phyloP scores from a whole-genome alignment of 805 yeast species.

The Danielia reshetovae region DNA sequence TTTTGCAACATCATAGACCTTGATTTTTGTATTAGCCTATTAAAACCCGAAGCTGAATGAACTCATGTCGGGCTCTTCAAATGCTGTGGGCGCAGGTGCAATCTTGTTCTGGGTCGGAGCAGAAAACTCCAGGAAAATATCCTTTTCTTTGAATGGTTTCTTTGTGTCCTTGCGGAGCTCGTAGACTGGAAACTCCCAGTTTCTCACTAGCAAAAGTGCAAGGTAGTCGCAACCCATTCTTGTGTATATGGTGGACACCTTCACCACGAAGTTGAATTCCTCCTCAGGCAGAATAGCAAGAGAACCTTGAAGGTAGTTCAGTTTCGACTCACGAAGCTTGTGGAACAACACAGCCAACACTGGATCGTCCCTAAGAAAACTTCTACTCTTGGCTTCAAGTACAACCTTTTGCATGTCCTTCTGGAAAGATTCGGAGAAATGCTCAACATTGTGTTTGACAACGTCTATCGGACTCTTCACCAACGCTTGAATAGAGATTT shows the following conservation, averaged over 20 bases:
- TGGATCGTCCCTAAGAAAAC: conserved; percentile 74
- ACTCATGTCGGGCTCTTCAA: conserved; percentile 75
- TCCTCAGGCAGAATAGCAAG: conserved; percentile 35
- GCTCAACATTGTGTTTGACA: conserved; percentile 16
- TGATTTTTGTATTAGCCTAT: background rate
- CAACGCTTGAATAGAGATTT: conserved; percentile 57
- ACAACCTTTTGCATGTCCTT: conserved; percentile 10
- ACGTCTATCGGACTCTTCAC: conserved; percentile 49
- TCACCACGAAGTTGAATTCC: conserved; percentile 61
- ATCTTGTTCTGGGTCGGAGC: conserved; percentile 4
- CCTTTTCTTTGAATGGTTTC: conserved; percentile 1
- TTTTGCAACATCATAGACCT: background rate
- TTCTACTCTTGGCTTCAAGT: conserved; percentile 20
- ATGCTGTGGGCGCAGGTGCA: conserved; percentile 50
- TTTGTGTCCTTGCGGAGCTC: conserved; percentile 5
- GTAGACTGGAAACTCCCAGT: conserved; percentile 57
- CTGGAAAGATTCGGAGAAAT: conserved; percentile 21
- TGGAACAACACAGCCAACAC: conserved; percentile 65
- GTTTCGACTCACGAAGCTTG: conserved; percentile 51
- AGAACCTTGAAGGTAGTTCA: conserved; percentile 49
- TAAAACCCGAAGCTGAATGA: conserved; percentile 50
- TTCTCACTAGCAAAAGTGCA: conserved; percentile 55
- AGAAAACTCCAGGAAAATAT: conserved; percentile 15
- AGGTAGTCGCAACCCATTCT: conserved; percentile 91
- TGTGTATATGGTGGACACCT: conserved; percentile 63